phyloP scores from a whole-genome alignment of 139 green algal genomes.

The Volvox reticuliferus region DNA sequence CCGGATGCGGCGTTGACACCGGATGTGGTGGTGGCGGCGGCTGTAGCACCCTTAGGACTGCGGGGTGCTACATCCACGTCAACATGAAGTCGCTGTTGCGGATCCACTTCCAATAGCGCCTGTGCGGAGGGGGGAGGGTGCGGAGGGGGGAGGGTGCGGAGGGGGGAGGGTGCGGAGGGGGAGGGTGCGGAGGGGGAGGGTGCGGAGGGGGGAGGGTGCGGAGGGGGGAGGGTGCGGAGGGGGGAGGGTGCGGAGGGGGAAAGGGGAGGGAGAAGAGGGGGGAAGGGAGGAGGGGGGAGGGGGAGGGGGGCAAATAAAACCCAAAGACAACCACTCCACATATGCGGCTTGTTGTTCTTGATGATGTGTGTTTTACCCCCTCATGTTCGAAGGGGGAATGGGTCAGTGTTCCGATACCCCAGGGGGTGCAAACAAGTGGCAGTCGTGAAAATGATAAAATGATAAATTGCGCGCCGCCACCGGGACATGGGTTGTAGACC shows the following conservation, averaged over 20 bases:
- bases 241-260: neutral
- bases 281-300: neutral
- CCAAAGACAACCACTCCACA: too few relatives aligned
- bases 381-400: too few relatives aligned
- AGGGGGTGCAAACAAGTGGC: too few relatives aligned
- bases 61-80: slow-evolving; percentile 73
- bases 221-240: neutral
- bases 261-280: too few relatives aligned
- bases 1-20: neutral
- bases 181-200: neutral
- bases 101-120: slow-evolving; percentile 64
- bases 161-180: neutral
- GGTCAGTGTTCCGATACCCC: too few relatives aligned
- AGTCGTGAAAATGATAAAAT: too few relatives aligned
- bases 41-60: neutral
- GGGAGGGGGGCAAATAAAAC: too few relatives aligned
- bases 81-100: slow-evolving; percentile 57
- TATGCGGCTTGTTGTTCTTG: too few relatives aligned
- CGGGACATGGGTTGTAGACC: neutral
- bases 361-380: too few relatives aligned
- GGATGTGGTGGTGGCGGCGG: too few relatives aligned
- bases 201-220: neutral
- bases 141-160: neutral
- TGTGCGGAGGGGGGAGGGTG: slow-evolving; percentile 44
- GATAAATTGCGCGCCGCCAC: too few relatives aligned